Evolutionary conservation across 2,329 filamentous ascomycete species (phyloP), one percentile per base, ranked within the genome.

Genomic region (Didymella exigua): DNA sequence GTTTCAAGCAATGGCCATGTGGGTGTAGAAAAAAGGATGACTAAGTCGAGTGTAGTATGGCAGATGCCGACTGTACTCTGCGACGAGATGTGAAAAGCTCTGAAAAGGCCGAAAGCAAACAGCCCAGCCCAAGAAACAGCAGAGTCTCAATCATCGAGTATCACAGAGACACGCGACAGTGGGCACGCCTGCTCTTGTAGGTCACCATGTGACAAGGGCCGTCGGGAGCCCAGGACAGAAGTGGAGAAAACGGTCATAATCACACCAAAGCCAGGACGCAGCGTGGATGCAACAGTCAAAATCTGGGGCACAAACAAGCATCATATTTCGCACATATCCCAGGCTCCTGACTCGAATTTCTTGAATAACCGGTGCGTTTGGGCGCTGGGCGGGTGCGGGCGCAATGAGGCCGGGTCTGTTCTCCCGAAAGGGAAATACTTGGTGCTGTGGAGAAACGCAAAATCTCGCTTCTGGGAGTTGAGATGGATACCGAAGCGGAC

Each of bases 241-340:
- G 45, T 55, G 52, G 52, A 55, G 52, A 55, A 55, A 55, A 49
- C 34, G 52, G 52, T 55, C 52, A 29, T 13, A 42, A 38, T 10
- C 18, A 24, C 36, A 38, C 36, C 19, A 38, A 38, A 19, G 36
- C 21, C 13, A 13, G 19, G 36, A 24, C 11, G 36, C 36, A 38
- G 36, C 21, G 21, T 38, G 19, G 36, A 38, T 24, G 46, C 40
- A 27, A 26, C 14, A 41, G 5, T 26, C 29, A 34, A n/a, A 41
- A 29, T 46, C 24, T 11, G 33, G 51, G 33, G 38, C 26, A n/a
- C 19, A 27, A 44, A 31, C 51, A 40, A 44, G 24, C 45, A 49
- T 44, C 38, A 45, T 40, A 46, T 49, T 41, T 34, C 16, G 45
- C 18, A 40, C 16, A 13, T 18, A 5, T 23, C 30, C 23, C 29